Percentiles rank a stretch among this genome's conserved stretches.
These are phyloP conservation scores for Viridothelium virens DNA, from an alignment of 495 filamentous ascomycete genomes.

Conservation along the genomic window DNA sequence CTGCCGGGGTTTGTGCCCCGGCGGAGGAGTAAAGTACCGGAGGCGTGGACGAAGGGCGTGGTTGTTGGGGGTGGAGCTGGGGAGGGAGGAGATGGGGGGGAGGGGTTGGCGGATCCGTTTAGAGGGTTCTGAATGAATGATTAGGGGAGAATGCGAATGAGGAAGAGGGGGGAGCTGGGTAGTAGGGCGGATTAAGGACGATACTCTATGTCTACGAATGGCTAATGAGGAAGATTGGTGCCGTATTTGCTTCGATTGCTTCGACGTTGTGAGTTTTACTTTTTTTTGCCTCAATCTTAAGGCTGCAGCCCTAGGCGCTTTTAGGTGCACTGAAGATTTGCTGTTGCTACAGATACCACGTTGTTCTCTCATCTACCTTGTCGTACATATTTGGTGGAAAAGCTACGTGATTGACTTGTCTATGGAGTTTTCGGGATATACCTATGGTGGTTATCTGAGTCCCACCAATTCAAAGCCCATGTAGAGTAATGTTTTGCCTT, in stretches of 20 bases:
- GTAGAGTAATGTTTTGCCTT: no score
- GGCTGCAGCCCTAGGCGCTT: neutral
- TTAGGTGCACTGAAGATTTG: neutral
- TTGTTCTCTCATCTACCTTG: neutral
- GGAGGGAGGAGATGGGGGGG: conserved; percentile 22
- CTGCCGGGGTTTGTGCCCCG: conserved; percentile 19
- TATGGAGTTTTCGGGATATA: neutral
- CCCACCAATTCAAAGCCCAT: neutral
- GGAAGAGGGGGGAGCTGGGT: neutral
- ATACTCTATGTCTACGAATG: neutral
- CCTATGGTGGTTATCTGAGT: conserved; percentile 2
- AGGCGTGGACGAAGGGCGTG: conserved; percentile 16
- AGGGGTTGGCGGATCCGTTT: conserved; percentile 26
- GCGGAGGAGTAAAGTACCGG: conserved; percentile 24
- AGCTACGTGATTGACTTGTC: neutral
- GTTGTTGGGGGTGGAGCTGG: conserved; percentile 21
- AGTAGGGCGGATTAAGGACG: neutral
- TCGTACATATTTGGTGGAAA: neutral
- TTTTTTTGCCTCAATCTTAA: neutral
- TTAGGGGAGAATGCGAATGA: neutral
- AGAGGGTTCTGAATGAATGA: conserved; percentile 14
- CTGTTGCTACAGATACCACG: neutral
- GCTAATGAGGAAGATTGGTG: conserved; percentile 3
- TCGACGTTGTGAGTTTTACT: neutral
- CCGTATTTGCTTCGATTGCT: neutral